Evolutionary conservation across 2,329 filamentous ascomycete genomes (phyloP).

Genomic region (Phaeomoniella chlamydospora): DNA sequence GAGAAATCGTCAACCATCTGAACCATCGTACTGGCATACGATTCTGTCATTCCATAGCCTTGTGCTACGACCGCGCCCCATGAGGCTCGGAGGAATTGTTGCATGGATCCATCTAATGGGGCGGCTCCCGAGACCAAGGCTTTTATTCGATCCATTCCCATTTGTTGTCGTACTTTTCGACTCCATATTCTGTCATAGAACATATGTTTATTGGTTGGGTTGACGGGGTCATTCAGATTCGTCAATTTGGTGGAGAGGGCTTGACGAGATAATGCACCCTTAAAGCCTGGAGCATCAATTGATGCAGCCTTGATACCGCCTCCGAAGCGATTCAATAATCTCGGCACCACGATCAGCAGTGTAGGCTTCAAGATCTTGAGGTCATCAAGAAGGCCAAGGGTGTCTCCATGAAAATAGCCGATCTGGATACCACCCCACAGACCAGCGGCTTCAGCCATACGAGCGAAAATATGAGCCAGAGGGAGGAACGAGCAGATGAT

Average conservation of each 20-base stretch:
- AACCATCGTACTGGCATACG: constrained; percentile 61
- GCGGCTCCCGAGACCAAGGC: constrained; percentile 80
- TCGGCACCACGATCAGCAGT: constrained; percentile 73
- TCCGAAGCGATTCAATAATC: constrained; percentile 83
- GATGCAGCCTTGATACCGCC: constrained; percentile 68
- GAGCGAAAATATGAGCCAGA: constrained; percentile 84
- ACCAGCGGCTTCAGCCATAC: constrained; percentile 63
- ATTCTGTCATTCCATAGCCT: constrained; percentile 89
- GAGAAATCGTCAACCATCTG: constrained; percentile 60
- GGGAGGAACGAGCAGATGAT: constrained; percentile 76
- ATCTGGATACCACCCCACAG: constrained; percentile 60
- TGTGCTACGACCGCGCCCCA: constrained; percentile 69
- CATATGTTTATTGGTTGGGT: constrained; percentile 49
- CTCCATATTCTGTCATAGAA: constrained; percentile 63
- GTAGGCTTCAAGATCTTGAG: constrained; percentile 76
- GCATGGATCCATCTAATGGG: constrained; percentile 74
- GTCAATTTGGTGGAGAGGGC: constrained; percentile 69
- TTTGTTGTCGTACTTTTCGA: constrained; percentile 67
- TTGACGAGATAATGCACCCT: constrained; percentile 66
- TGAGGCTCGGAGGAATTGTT: constrained; percentile 75
- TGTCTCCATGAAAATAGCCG: constrained; percentile 90
- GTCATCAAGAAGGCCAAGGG: constrained; percentile 69
- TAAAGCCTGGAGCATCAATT: constrained; percentile 62
- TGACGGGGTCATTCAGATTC: constrained; percentile 52
- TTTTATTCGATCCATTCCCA: constrained; percentile 61